Evolutionary conservation across 495 filamentous ascomycete genomes (phyloP).

Genomic region (Aspergillus bertholletiae): DNA sequence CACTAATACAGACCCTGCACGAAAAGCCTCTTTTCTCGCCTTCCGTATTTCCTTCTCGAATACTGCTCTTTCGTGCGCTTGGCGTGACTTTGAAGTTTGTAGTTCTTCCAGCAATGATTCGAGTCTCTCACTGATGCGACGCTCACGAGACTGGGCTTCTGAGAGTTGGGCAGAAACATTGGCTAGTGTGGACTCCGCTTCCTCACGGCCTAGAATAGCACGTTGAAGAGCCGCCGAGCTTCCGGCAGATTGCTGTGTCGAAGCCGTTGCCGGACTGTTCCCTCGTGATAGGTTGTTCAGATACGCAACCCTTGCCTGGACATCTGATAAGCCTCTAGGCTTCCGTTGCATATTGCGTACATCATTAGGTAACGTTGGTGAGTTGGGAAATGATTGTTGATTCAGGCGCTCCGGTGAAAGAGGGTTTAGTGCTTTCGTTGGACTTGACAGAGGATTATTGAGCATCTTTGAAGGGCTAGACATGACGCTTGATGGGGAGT

Average conservation of each 20-base stretch:
- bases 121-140: constrained; percentile 70
- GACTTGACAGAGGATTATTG: constrained; percentile 28
- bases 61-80: constrained; percentile 65
- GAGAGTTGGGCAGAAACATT: constrained; percentile 62
- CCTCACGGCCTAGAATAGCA: constrained; percentile 79
- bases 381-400: constrained; percentile 55
- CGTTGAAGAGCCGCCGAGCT: constrained; percentile 72
- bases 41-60: constrained; percentile 85
- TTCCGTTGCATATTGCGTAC: constrained; percentile 36
- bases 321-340: constrained; percentile 59
- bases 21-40: constrained; percentile 82
- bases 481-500: constrained; percentile 39
- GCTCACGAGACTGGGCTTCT: constrained; percentile 69
- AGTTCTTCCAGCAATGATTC: constrained; percentile 79
- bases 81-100: constrained; percentile 68
- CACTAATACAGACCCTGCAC: constrained; percentile 69
- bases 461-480: constrained; percentile 28
- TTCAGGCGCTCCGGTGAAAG: constrained; percentile 81
- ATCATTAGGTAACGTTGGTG: constrained; percentile 50
- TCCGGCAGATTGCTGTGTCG: constrained; percentile 26
- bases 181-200: constrained; percentile 56
- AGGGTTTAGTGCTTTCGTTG: constrained; percentile 63
- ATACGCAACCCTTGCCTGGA: constrained; percentile 81
- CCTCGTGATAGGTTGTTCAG: constrained; percentile 70
- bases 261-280: constrained; percentile 56